Evolutionary conservation across 305 asterid species (phyloP).

Genomic region (Fraxinus velutina): DNA sequence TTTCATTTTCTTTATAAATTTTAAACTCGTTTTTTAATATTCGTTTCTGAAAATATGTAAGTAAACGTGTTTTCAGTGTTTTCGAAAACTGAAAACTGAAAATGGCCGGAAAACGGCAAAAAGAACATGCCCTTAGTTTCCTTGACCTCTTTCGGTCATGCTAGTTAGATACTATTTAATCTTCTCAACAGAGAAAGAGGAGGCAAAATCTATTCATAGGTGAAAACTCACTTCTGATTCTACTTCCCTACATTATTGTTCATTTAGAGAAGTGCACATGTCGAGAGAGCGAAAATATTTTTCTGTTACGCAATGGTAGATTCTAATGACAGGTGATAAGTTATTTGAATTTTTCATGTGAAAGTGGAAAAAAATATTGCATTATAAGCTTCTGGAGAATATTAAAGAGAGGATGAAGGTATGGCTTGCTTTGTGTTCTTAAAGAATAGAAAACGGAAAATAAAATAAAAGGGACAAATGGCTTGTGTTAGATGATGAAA

Average conservation of each 20-base stretch:
- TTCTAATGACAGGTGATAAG: neutral
- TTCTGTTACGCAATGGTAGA: neutral
- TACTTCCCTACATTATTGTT: neutral
- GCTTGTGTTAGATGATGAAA: neutral
- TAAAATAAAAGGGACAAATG: neutral
- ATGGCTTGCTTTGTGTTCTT: neutral
- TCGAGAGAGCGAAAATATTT: neutral
- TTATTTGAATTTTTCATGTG: neutral
- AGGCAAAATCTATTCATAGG: neutral
- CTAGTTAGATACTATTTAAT: neutral
- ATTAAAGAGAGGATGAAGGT: neutral
- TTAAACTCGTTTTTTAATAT: no score
- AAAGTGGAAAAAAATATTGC: neutral
- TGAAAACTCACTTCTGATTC: neutral
- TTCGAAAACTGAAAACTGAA: no score
- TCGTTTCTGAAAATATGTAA: no score
- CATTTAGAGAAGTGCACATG: neutral
- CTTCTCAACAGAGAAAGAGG: neutral
- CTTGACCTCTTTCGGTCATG: neutral
- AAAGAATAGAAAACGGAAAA: neutral
- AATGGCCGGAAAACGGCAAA: no score
- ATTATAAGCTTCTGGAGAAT: neutral
- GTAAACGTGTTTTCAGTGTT: no score
- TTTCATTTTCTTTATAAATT: no score
- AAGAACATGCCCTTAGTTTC: neutral